Evolutionary conservation across 1,284 basidiomycete species (phyloP).

Genomic region (Sphaerobolus stellatus): DNA sequence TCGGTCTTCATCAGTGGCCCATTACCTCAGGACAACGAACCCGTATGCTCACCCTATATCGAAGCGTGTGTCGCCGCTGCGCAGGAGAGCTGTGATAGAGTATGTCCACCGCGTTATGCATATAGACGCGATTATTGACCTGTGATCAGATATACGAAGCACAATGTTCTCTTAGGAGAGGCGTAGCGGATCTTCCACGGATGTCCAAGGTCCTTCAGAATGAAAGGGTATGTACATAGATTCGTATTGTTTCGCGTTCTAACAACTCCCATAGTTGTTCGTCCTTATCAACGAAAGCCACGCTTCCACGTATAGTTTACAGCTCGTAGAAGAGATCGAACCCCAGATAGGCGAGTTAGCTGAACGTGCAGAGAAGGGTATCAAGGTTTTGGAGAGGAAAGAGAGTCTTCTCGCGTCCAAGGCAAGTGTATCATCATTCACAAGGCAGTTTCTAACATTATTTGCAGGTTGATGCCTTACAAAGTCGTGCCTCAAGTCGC

Average conservation of each 20-base stretch:
- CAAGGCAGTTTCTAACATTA: not conserved
- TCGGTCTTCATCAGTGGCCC: slow-evolving; percentile 65
- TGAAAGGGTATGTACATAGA: slow-evolving; percentile 49
- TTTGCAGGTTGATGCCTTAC: slow-evolving; percentile 51
- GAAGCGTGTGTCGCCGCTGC: slow-evolving; percentile 70
- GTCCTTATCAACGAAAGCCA: slow-evolving; percentile 67
- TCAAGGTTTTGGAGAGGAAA: slow-evolving; percentile 57
- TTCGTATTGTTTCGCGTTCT: slow-evolving; percentile 6
- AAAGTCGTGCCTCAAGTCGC: slow-evolving; percentile 42
- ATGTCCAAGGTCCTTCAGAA: slow-evolving; percentile 64
- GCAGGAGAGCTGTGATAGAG: slow-evolving; percentile 75
- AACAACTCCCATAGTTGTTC: slow-evolving; percentile 51
- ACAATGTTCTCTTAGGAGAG: slow-evolving; percentile 64
- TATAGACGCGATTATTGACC: not conserved
- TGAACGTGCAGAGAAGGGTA: slow-evolving; percentile 65
- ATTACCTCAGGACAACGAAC: slow-evolving; percentile 58
- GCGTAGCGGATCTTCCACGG: slow-evolving; percentile 65
- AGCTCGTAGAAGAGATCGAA: slow-evolving; percentile 72
- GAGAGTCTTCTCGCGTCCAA: slow-evolving; percentile 58
- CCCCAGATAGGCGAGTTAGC: slow-evolving; percentile 74
- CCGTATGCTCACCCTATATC: slow-evolving; percentile 65
- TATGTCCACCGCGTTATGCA: slow-evolving; percentile 14
- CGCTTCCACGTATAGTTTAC: slow-evolving; percentile 65
- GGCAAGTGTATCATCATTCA: slow-evolving; percentile 33
- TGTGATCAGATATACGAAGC: slow-evolving; percentile 66